Base-by-base conservation (phyloP, 495 filamentous ascomycete species). In the Rusavskia elegans region DNA sequence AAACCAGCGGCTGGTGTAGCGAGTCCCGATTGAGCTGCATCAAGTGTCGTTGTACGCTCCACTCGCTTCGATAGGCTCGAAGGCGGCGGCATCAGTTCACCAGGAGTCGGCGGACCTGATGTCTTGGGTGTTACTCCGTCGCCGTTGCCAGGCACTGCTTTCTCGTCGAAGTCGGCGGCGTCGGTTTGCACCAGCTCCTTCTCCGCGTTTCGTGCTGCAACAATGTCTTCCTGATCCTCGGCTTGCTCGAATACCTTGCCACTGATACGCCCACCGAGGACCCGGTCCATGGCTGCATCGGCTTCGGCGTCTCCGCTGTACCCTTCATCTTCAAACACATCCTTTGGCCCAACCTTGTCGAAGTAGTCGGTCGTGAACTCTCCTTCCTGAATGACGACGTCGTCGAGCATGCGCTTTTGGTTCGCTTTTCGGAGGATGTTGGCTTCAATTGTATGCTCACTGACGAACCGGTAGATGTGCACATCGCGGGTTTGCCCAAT, bases 361-460 rank as follows among this genome's bases (percentile, higher is more conserved):
- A 96, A 92, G 68, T 95, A 90, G 64, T 97, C 93, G 0, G 93
- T 99, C 1, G 89, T 99, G 67, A 99, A 99, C 58, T 90, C 89
- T 46, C 93, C 93, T 64, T 96, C 89, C 64, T 99, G 93, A 58
- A 99, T 99, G 52, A 99, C 88, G 25, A 97, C 85, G 59, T 97
- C 90, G 59, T 99, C 93, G 0, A 99, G 71, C 83, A 97, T 89
- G 53, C 89, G 83, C 69, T 99, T 99, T 64, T 99, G 93, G 53
- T 90, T 87, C 14, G 87, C 84, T 61, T 97, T 97, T 51, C 89
- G 86, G 21, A 99, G 75, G 51, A 99, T 99, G 63, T 99, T 99
- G 57, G 89, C 92, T 66, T 99, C 93, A 51, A 99, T 97, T 1
- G 93, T 99, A 65, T 95, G 87, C 68, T 99, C 93, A 20, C 84